phyloP scores from a whole-genome alignment of 176 grass and related monocot species.

The Musa troglodytarum region DNA sequence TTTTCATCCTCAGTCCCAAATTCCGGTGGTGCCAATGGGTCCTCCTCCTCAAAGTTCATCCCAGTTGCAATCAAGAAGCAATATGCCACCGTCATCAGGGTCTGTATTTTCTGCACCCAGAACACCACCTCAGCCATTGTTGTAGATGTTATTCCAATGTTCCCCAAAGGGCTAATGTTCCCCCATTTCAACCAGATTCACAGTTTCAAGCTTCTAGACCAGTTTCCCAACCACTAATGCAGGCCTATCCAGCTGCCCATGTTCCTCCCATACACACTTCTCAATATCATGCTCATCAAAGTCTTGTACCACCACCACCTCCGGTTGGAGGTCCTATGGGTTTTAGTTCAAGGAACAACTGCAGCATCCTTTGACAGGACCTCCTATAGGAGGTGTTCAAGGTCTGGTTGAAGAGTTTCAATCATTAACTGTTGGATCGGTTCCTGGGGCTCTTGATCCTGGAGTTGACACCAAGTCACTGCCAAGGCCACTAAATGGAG shows the following conservation, averaged over 20 bases:
- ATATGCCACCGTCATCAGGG: slow-evolving; percentile 13
- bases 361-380: slow-evolving; percentile 33
- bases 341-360: slow-evolving; percentile 34
- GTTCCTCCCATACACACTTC: too few species aligned
- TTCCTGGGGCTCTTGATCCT: slow-evolving; percentile 61
- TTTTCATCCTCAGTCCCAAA: slow-evolving; percentile 12
- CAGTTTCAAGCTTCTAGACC: too few species aligned
- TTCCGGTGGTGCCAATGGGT: slow-evolving; percentile 25
- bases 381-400: slow-evolving; percentile 48
- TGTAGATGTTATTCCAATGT: slow-evolving; percentile 35
- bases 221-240: too few species aligned
- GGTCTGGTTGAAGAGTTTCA: slow-evolving; percentile 90
- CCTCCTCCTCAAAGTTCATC: slow-evolving; percentile 1
- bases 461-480: slow-evolving; percentile 65
- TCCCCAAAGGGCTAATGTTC: slow-evolving; percentile 2
- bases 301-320: slow-evolving; percentile 39
- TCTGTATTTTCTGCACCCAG: slow-evolving; percentile 10
- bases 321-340: slow-evolving; percentile 18
- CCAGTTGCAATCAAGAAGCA: slow-evolving; percentile 24
- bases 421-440: slow-evolving; percentile 59
- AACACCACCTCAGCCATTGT: slow-evolving; percentile 20
- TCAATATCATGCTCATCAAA: too few species aligned
- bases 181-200: not conserved
- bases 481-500: slow-evolving; percentile 70
- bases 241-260: too few species aligned